phyloP scores from a whole-genome alignment of 2,329 filamentous ascomycete genomes.

The Zymoseptoria pseudotritici region DNA sequence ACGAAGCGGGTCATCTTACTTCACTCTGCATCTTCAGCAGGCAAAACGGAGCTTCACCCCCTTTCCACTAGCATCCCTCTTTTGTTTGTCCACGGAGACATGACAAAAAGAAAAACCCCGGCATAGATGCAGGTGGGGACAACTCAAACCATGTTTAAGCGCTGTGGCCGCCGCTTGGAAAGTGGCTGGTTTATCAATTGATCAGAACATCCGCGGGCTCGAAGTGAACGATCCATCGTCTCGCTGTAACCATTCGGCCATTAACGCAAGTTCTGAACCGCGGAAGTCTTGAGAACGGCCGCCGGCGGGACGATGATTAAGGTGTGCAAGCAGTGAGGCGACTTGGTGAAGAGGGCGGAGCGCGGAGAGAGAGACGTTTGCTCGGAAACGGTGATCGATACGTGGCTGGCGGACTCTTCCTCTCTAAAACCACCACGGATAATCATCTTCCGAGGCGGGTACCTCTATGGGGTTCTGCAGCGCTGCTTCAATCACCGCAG shows the following conservation, averaged over 20 bases:
- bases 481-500: constrained; percentile 39
- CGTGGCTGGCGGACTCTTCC: background rate
- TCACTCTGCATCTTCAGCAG: no score
- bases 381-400: background rate
- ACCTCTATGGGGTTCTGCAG: background rate
- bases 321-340: background rate
- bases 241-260: background rate
- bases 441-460: background rate
- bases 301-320: background rate
- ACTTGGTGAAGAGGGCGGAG: background rate
- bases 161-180: no score
- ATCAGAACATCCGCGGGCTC: background rate
- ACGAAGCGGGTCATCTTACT: no score
- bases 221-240: background rate
- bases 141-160: no score
- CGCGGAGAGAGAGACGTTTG: background rate
- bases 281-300: background rate
- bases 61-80: background rate
- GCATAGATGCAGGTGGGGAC: background rate
- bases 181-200: no score
- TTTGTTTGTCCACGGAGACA: background rate
- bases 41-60: no score
- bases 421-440: background rate
- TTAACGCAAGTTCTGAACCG: background rate
- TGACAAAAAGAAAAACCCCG: background rate